A percentile compares a stretch with the other conserved stretches of the same genome.
phyloP scores from a whole-genome alignment of 768 basidiomycete species.

The Termitomyces sp. region DNA sequence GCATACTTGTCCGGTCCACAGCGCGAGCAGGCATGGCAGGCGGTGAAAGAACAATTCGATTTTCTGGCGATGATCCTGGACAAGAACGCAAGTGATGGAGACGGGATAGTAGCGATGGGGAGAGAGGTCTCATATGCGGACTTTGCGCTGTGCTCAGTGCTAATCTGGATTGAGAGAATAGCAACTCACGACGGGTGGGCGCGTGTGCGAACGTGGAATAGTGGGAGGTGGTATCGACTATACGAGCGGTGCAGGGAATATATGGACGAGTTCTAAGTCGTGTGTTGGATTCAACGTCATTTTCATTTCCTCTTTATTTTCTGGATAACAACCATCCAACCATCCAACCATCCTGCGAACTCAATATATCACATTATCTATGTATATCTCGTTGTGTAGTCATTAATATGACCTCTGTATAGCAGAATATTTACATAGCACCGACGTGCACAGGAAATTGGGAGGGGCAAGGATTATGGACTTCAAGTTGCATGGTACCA shows the following conservation, averaged over 20 bases:
- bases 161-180: constrained; percentile 74
- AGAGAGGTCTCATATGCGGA: constrained; percentile 68
- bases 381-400: not conserved
- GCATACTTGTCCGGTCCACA: constrained; percentile 33
- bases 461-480: not conserved
- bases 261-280: constrained; percentile 59
- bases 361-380: too few species aligned
- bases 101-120: constrained; percentile 64
- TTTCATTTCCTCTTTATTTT: not conserved
- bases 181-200: constrained; percentile 74
- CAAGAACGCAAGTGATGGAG: constrained; percentile 61
- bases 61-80: constrained; percentile 63
- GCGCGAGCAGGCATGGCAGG: constrained; percentile 62
- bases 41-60: constrained; percentile 64
- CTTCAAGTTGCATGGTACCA: not conserved
- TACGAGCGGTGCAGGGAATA: constrained; percentile 59
- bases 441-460: not conserved
- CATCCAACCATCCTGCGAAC: too few species aligned
- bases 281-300: not conserved
- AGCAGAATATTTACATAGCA: not conserved
- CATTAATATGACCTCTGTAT: too few species aligned
- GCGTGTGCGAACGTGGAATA: constrained; percentile 65
- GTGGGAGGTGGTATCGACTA: constrained; percentile 62
- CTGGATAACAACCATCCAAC: too few species aligned
- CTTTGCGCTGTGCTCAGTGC: constrained; percentile 66